Percentiles rank a stretch among this genome's conserved stretches.
Evolutionary conservation across 2,329 filamentous ascomycete species (phyloP).

Genomic region (Xylaria arbuscula): DNA sequence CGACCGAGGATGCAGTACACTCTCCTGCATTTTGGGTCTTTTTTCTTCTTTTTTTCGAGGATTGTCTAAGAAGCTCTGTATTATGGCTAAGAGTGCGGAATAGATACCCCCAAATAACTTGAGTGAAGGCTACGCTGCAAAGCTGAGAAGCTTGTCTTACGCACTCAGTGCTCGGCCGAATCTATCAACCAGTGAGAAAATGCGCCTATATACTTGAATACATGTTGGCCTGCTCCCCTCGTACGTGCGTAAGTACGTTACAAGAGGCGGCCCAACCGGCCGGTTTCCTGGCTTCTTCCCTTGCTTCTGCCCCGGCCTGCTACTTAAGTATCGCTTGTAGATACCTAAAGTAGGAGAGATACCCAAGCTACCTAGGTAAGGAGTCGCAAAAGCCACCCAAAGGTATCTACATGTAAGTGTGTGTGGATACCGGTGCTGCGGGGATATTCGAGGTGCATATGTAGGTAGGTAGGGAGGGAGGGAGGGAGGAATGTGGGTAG

Average conservation of each 20-base stretch:
- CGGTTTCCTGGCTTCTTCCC: neutral
- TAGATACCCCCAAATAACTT: constrained; percentile 45
- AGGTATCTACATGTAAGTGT: neutral
- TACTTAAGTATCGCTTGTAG: neutral
- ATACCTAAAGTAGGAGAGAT: neutral
- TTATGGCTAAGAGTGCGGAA: constrained; percentile 44
- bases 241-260: neutral
- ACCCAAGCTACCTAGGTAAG: neutral
- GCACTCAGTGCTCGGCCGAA: neutral
- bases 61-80: constrained; percentile 39
- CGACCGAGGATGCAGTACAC: constrained; percentile 27
- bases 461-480: neutral
- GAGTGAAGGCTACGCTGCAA: constrained; percentile 18
- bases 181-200: neutral
- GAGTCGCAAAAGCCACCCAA: neutral
- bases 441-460: constrained; percentile 20
- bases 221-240: neutral
- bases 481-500: neutral
- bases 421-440: neutral
- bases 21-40: constrained; percentile 26
- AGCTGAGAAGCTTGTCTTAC: neutral
- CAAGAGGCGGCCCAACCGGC: neutral
- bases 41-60: constrained; percentile 23
- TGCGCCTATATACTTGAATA: neutral
- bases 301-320: neutral